A percentile compares a stretch with the other conserved stretches of the same genome.
Conservation (phyloP, 345 rosid genomes). For the Ceriops decandra region DNA sequence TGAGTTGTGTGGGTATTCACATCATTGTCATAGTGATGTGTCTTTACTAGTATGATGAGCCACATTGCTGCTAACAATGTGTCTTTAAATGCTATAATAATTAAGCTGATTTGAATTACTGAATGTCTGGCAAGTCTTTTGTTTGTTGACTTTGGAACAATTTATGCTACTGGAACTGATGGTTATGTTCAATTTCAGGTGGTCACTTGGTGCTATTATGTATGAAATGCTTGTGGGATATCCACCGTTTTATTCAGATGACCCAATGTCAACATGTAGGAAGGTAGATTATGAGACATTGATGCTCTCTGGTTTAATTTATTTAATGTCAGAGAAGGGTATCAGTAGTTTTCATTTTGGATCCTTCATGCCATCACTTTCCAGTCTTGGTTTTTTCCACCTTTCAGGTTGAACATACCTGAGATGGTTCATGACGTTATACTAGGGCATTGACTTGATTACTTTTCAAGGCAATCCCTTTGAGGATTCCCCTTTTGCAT, state of each 20-base stretch:
- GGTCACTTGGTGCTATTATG: constrained; percentile 99
- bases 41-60: no score
- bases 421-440: no score
- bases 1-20: neutral
- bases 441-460: no score
- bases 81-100: constrained; percentile 5
- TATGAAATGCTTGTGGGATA: constrained; percentile 96
- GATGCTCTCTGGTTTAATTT: neutral
- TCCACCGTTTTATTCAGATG: constrained; percentile 97
- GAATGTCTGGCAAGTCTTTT: constrained; percentile 13
- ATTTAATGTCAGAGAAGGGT: neutral
- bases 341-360: neutral
- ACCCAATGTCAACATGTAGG: constrained; percentile 93
- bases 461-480: no score
- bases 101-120: constrained; percentile 3
- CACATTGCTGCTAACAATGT: no score
- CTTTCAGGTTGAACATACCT: no score
- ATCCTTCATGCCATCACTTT: neutral
- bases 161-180: constrained; percentile 16
- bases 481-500: neutral
- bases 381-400: no score
- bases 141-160: neutral
- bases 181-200: constrained; percentile 50
- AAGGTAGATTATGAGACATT: constrained; percentile 41
- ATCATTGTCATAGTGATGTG: neutral